Conservation (phyloP, 345 rosid species). For the Ceriops tagal region DNA sequence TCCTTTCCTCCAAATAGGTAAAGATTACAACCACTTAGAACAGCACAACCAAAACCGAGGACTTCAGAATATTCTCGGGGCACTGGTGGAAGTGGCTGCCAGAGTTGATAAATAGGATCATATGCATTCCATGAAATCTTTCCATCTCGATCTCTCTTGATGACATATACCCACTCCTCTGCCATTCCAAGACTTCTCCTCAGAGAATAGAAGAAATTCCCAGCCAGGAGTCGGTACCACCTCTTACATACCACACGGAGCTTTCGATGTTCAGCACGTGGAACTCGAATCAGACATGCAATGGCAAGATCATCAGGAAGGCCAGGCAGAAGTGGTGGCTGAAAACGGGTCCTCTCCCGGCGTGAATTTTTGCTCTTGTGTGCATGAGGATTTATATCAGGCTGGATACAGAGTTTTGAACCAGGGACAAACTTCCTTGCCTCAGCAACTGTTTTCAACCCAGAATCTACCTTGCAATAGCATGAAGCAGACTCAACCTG, state of each 20-base stretch:
- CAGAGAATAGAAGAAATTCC: conserved; percentile 70
- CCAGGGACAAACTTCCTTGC: conserved; percentile 96
- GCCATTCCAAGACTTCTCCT: conserved; percentile 79
- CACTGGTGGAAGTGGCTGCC: conserved; percentile 97
- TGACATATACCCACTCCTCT: conserved; percentile 95
- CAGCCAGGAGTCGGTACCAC: conserved; percentile 76
- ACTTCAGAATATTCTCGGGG: conserved; percentile 90
- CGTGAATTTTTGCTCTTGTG: conserved; percentile 66
- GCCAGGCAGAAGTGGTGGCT: conserved; percentile 86
- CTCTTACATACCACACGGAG: conserved; percentile 81
- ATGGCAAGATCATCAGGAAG: conserved; percentile 96
- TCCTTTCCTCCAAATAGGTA: conserved; percentile 96
- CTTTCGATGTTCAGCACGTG: conserved; percentile 79
- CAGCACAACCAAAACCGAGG: conserved; percentile 96
- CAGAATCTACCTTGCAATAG: conserved; percentile 89
- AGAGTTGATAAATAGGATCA: conserved; percentile 71
- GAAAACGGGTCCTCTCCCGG: conserved; percentile 71
- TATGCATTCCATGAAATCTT: conserved; percentile 89
- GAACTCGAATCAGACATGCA: conserved; percentile 89
- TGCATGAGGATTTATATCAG: conserved; percentile 91
- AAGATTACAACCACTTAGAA: conserved; percentile 81
- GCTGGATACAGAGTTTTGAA: conserved; percentile 88
- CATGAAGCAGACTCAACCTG: conserved; percentile 98
- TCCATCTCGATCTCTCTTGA: conserved; percentile 89
- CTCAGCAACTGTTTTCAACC: conserved; percentile 84